Evolutionary conservation across 192 early-diverging fungal genomes (phyloP), one percentile per base, ranked within the genome.

Genomic region (Mortierella hygrophila): DNA sequence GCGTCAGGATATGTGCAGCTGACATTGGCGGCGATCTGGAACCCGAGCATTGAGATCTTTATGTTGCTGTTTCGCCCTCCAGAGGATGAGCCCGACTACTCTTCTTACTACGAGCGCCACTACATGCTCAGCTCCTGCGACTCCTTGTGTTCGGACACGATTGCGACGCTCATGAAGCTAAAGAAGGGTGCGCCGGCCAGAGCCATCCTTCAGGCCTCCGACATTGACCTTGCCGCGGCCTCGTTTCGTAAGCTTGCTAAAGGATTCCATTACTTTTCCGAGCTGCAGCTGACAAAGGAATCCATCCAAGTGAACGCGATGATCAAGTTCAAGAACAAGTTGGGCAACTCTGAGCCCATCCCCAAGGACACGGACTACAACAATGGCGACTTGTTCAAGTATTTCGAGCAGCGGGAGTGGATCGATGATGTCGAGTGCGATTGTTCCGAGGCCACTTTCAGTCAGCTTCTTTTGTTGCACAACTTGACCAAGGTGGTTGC

Each of bases 211-310:
- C 60, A 65, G 13, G 60, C 60, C 3, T 75, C 77, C 23, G 77
- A 84, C 35, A 69, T 84, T 26, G 77, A 84, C 68, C 23, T 20
- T 21, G 77, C 54, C 0, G 65, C 44, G 6, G 11, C 21, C 23
- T 55, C 20, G 72, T 20, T 79, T 23, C 76, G 82, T 35, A 73
- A 13, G 23, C 69, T 49, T 8, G 32, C 79, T 55, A 37, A 63
- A 35, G 83, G 83, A 1, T 60, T 85, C 21, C 72, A 85, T 41
- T 26, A 70, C 7, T 74, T 84, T 13, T 20, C 73, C 8, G 79
- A 79, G 52, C 32, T 84, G 37, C 46, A 32, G 1, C 49, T 84
- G 23, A 47, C 70, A 26, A 71, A 72, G 16, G 52, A 35, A 18
- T 46, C 54, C 16, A 47, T 76, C 35, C 63, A 70, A 54, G 83